phyloP scores from a whole-genome alignment of 1,284 basidiomycete genomes.

The Sanghuangporus weigelae region DNA sequence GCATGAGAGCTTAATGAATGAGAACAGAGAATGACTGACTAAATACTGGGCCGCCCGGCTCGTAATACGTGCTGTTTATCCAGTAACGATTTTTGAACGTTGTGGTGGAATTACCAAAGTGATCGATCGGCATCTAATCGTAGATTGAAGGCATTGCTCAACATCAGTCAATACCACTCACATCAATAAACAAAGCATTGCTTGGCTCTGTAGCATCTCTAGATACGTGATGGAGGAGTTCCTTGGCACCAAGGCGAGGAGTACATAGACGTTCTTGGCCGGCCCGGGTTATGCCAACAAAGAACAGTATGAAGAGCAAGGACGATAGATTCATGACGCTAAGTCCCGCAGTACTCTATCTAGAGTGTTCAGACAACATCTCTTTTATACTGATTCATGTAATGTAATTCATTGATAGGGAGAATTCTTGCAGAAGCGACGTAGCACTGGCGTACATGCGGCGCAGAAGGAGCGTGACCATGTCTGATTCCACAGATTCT shows the following conservation, averaged over 20 bases:
- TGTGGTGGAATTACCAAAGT: conserved; percentile 30
- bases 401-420: neutral
- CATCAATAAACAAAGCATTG: conserved; percentile 27
- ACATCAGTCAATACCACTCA: conserved; percentile 10
- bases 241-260: conserved; percentile 6
- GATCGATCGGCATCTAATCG: conserved; percentile 38
- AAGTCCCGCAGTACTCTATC: neutral
- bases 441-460: neutral
- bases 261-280: neutral
- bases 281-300: neutral
- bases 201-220: conserved; percentile 16
- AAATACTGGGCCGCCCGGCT: conserved; percentile 45
- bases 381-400: neutral
- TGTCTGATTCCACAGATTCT: neutral
- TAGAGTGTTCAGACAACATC: neutral
- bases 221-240: conserved; percentile 10
- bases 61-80: conserved; percentile 50
- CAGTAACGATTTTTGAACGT: conserved; percentile 48
- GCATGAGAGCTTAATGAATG: neutral
- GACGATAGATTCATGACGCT: neutral
- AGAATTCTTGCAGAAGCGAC: neutral
- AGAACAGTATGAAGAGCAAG: neutral
- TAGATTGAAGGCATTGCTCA: neutral
- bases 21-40: conserved; percentile 22
- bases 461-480: neutral